Evolutionary conservation across 2,329 filamentous ascomycete species (phyloP).

Genomic region (Xylaria sp.): DNA sequence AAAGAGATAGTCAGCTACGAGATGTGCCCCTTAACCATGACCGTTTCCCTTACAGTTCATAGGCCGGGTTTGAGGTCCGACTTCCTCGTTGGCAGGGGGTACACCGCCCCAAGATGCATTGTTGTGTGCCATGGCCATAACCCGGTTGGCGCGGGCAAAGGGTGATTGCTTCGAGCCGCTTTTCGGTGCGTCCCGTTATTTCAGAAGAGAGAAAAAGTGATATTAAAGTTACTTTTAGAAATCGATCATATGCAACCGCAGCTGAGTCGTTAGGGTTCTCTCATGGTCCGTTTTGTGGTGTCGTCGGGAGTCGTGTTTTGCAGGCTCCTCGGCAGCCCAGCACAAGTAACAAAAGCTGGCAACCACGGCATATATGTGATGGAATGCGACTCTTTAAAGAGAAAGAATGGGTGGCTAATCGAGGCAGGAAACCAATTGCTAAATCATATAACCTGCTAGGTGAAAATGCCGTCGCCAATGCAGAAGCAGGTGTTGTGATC

Average conservation of each 20-base stretch:
- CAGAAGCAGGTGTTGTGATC: constrained; percentile 8
- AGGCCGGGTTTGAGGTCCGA: constrained; percentile 62
- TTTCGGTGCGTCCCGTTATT: background rate
- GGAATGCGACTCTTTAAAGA: background rate
- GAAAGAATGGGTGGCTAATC: background rate
- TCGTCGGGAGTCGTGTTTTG: constrained; percentile 14
- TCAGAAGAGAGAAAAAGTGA: too few relatives aligned
- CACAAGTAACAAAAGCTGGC: background rate
- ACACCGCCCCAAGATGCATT: constrained; percentile 37
- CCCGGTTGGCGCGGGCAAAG: background rate
- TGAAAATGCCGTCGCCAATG: background rate
- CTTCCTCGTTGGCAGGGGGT: constrained; percentile 46
- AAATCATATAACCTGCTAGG: constrained; percentile 2
- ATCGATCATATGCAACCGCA: background rate
- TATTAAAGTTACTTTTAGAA: too few relatives aligned
- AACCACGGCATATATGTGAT: background rate
- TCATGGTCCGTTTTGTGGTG: background rate
- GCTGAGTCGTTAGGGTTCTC: background rate
- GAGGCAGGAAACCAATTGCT: background rate
- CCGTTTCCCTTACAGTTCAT: constrained; percentile 67
- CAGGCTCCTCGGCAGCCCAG: constrained; percentile 1
- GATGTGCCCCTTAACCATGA: background rate
- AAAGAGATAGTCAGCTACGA: constrained; percentile 35
- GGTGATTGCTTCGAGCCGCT: background rate
- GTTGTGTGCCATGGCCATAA: constrained; percentile 35